Evolutionary conservation across 345 rosid species (phyloP).

Genomic region (Salix brachista): DNA sequence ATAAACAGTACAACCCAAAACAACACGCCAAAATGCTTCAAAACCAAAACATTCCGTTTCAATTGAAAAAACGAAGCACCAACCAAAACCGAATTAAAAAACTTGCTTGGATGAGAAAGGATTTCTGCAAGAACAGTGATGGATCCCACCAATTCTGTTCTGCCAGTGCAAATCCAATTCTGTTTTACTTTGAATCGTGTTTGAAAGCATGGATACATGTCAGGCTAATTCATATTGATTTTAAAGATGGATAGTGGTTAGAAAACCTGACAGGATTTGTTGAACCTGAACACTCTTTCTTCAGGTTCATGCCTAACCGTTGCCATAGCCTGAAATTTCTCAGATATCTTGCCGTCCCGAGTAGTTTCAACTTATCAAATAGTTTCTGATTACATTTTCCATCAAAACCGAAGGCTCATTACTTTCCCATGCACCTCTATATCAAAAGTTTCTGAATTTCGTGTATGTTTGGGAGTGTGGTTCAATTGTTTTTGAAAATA

Average conservation of each 20-base stretch:
- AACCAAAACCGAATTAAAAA: too few species aligned
- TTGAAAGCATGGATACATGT: too few species aligned
- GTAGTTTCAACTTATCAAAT: too few species aligned
- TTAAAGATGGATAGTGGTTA: too few species aligned
- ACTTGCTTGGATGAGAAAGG: slow-evolving; percentile 56
- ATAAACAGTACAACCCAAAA: too few species aligned
- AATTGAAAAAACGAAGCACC: too few species aligned
- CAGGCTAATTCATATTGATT: too few species aligned
- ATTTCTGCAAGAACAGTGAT: slow-evolving; percentile 46
- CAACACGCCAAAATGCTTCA: accelerated
- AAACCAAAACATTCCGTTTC: too few species aligned
- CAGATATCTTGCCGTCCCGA: too few species aligned
- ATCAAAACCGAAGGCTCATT: background rate
- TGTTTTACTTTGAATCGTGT: background rate
- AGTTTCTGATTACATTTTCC: background rate
- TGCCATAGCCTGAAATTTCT: background rate
- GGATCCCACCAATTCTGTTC: background rate
- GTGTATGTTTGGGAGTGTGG: background rate
- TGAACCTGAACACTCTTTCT: background rate
- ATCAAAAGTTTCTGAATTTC: background rate
- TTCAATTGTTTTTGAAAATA: background rate
- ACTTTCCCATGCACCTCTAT: background rate
- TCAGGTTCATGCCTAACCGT: background rate
- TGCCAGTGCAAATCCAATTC: background rate
- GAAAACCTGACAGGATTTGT: background rate